These are phyloP conservation scores for Hevea brasiliensis DNA, from an alignment of 345 rosid species.

Conservation along the genomic window DNA sequence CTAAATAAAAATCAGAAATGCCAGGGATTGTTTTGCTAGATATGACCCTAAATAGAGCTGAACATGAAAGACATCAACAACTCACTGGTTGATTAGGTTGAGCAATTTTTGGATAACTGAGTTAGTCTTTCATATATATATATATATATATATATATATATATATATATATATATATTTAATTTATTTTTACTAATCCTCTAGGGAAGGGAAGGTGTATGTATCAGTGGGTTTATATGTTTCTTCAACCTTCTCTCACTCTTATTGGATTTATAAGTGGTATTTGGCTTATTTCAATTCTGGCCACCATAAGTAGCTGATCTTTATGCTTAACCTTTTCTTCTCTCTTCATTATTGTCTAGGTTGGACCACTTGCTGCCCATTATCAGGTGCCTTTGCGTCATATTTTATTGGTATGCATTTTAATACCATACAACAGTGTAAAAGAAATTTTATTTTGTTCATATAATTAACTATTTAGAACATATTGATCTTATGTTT, in stretches of 20 bases:
- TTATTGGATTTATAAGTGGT: not conserved
- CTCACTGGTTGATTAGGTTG: not conserved
- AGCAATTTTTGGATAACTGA: not conserved
- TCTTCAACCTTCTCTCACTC: not conserved
- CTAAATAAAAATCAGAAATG: not conserved
- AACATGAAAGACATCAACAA: not conserved
- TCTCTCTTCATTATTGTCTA: slow-evolving; percentile 25
- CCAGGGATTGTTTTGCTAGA: not conserved
- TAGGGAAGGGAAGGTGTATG: not conserved
- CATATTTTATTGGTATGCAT: slow-evolving; percentile 70
- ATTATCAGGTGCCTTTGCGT: slow-evolving; percentile 85
- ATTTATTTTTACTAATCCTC: not conserved
- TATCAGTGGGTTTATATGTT: not conserved
- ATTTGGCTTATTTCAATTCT: not conserved
- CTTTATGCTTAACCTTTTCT: slow-evolving; percentile 9
- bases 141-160: too few species aligned
- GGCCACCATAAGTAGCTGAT: not conserved
- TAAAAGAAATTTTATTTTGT: not conserved
- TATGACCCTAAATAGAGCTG: not conserved
- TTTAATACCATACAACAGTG: not conserved
- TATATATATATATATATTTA: too few species aligned
- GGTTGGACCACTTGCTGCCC: slow-evolving; percentile 94
- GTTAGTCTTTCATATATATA: not conserved
- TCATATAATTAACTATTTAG: not conserved
- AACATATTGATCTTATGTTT: not conserved